A percentile compares a stretch with the other conserved stretches of the same genome.
Evolutionary conservation across 768 basidiomycete species (phyloP).

Genomic region (Lactarius sp.): DNA sequence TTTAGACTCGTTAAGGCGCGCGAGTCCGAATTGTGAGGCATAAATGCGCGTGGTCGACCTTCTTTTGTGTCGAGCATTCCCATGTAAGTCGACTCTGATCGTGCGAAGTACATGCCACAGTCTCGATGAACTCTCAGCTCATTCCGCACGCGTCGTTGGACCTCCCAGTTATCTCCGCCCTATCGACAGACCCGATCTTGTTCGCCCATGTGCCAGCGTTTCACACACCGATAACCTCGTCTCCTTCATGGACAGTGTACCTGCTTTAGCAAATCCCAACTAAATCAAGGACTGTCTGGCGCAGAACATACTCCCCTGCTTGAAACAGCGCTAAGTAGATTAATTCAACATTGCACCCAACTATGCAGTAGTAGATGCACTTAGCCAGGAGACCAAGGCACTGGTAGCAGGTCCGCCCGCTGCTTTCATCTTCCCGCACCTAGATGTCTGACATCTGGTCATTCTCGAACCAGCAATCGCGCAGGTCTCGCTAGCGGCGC

Average conservation of each 20-base stretch:
- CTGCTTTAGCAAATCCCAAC: slow-evolving; percentile 33
- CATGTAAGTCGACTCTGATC: slow-evolving; percentile 50
- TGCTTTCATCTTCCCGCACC: slow-evolving; percentile 68
- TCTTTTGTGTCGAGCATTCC: slow-evolving; percentile 70
- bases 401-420: slow-evolving; percentile 45
- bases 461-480: slow-evolving; percentile 49
- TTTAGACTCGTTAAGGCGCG: not conserved
- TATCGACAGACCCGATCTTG: slow-evolving; percentile 71
- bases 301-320: slow-evolving; percentile 51
- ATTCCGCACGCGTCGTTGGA: slow-evolving; percentile 64
- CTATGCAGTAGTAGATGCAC: slow-evolving; percentile 31
- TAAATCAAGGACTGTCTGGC: slow-evolving; percentile 48
- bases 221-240: slow-evolving; percentile 54
- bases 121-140: slow-evolving; percentile 44
- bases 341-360: slow-evolving; percentile 21
- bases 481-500: slow-evolving; percentile 40
- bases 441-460: slow-evolving; percentile 79
- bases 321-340: slow-evolving; percentile 52
- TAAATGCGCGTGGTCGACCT: slow-evolving; percentile 64
- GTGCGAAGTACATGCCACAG: not conserved
- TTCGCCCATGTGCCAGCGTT: slow-evolving; percentile 67
- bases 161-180: slow-evolving; percentile 53
- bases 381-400: slow-evolving; percentile 38
- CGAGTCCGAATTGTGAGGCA: slow-evolving; percentile 72
- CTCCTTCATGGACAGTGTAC: slow-evolving; percentile 52